Evolutionary conservation across 495 filamentous ascomycete species (phyloP), one percentile per base, ranked within the genome.

Genomic region (Penicillium macrosclerotiorum): DNA sequence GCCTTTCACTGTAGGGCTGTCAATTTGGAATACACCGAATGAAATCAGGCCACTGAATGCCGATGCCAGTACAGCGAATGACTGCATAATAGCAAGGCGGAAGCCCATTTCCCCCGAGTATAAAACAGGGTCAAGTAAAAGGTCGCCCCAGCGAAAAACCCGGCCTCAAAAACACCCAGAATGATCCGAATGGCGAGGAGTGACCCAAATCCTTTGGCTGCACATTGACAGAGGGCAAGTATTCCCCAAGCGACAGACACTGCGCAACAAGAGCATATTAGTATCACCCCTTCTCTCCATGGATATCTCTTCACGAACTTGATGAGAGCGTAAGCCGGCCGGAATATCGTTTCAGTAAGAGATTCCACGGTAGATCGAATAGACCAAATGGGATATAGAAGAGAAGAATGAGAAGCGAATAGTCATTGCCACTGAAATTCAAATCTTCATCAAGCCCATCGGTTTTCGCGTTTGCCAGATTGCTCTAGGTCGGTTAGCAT

Each of bases 341-440:
- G 65, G 26, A 31, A 72, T 81, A 58, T 55, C 79, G 60, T 74
- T 84, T 73, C 77, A 84, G 45, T 70, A 80, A 16, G 75, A 60
- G 64, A 81, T 82, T 45, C 76, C 83, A 59, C 79, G 49, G 24
- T 69, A 78, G 77, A 22, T 80, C 79, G 37, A 72, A 81, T 5
- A 87, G 53, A n/a, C 85, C 82, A 48, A 86, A 88, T 9, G 84
- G 85, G 14, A 88, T 73, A 57, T 84, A 88, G 67, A 89, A 88
- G 26, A 88, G 77, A n/a, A 75, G 68, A 27, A 88, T 63, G 5
- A 86, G 73, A 16, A 78, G 73, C 45, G 86, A 87, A 57, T 88
- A 88, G 41, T 87, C 77, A 43, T 80, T 78, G 4, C 68, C 60
- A 26, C 71, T 59, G 51, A 89, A 76, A 23, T 72, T 48, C 23